These are phyloP conservation scores for Neonectria punicea DNA, from an alignment of 2,329 filamentous ascomycete species.

Conservation along the genomic window DNA sequence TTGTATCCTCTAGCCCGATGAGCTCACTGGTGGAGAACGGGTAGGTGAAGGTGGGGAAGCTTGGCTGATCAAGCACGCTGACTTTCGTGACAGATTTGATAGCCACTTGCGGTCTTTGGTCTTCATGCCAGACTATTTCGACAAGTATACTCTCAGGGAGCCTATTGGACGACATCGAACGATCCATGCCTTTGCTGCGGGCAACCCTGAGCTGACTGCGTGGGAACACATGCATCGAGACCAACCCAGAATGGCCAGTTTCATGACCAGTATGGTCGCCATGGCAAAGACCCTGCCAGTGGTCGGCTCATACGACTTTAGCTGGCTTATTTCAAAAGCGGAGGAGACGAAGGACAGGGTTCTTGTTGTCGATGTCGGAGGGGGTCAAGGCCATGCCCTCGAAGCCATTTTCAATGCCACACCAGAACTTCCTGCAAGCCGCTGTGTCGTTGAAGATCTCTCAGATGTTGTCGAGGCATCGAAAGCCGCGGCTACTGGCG, in stretches of 20 bases:
- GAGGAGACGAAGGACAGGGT: not conserved
- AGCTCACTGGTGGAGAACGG: slow-evolving; percentile 9
- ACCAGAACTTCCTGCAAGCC: slow-evolving; percentile 4
- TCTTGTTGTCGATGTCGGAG: slow-evolving; percentile 18
- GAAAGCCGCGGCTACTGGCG: not conserved
- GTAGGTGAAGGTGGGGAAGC: not conserved
- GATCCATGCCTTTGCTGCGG: slow-evolving; percentile 5
- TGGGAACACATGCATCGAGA: slow-evolving; percentile 19
- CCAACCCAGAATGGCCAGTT: slow-evolving; percentile 7
- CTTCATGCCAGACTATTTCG: slow-evolving; percentile 10
- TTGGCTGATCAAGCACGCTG: not conserved
- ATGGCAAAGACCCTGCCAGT: not conserved
- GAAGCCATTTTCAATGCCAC: slow-evolving; percentile 3
- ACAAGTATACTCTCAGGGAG: slow-evolving; percentile 14
- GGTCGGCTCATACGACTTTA: not conserved
- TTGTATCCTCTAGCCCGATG: slow-evolving; percentile 7
- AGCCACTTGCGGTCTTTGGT: slow-evolving; percentile 4
- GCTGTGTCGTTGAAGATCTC: slow-evolving; percentile 15
- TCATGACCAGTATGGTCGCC: slow-evolving; percentile 18
- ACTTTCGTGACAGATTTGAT: slow-evolving; percentile 4
- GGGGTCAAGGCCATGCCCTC: slow-evolving; percentile 12
- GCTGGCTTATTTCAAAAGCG: slow-evolving; percentile 1
- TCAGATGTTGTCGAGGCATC: not conserved
- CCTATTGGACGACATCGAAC: slow-evolving; percentile 14
- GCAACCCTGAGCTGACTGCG: slow-evolving; percentile 8